A percentile compares a stretch with the other conserved stretches of the same genome.
phyloP scores from a whole-genome alignment of 2,329 filamentous ascomycete genomes.

The Aspergillus sp. region DNA sequence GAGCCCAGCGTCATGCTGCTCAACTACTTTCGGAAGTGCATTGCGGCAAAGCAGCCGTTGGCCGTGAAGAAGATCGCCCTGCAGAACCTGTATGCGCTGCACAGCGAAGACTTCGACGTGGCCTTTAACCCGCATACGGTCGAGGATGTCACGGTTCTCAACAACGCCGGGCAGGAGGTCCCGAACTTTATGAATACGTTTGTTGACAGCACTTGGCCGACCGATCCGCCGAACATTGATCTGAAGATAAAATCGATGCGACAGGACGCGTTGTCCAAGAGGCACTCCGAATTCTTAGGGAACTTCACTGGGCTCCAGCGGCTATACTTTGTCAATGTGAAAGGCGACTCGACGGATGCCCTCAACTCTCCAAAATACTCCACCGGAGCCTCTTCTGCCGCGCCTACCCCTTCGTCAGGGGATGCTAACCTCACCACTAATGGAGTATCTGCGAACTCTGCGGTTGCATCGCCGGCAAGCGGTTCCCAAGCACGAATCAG shows the following conservation, averaged over 20 bases:
- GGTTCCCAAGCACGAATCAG: slow-evolving; percentile 19
- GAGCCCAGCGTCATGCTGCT: slow-evolving; percentile 49
- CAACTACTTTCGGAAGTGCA: slow-evolving; percentile 48
- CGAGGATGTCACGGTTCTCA: slow-evolving; percentile 46
- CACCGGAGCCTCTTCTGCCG: slow-evolving; percentile 11
- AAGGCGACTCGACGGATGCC: slow-evolving; percentile 18
- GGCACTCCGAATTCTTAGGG: slow-evolving; percentile 35
- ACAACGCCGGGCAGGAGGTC: slow-evolving; percentile 39
- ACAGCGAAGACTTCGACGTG: slow-evolving; percentile 38
- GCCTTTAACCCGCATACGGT: slow-evolving; percentile 34
- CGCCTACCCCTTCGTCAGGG: slow-evolving; percentile 19
- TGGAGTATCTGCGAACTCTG: slow-evolving; percentile 13
- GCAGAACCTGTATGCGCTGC: slow-evolving; percentile 50
- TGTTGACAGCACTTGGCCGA: slow-evolving; percentile 47
- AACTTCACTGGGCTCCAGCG: slow-evolving; percentile 39
- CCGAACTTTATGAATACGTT: slow-evolving; percentile 38
- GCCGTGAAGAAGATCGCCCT: slow-evolving; percentile 43
- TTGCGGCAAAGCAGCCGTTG: slow-evolving; percentile 39
- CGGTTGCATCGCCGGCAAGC: slow-evolving; percentile 15
- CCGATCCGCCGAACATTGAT: slow-evolving; percentile 16
- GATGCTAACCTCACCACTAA: slow-evolving; percentile 11
- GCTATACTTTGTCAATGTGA: slow-evolving; percentile 43
- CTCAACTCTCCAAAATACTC: slow-evolving; percentile 20
- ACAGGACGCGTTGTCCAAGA: slow-evolving; percentile 40
- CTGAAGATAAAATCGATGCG: slow-evolving; percentile 40